phyloP scores from a whole-genome alignment of 148 eudicot genomes.

The Vaccinium vitisidaea region DNA sequence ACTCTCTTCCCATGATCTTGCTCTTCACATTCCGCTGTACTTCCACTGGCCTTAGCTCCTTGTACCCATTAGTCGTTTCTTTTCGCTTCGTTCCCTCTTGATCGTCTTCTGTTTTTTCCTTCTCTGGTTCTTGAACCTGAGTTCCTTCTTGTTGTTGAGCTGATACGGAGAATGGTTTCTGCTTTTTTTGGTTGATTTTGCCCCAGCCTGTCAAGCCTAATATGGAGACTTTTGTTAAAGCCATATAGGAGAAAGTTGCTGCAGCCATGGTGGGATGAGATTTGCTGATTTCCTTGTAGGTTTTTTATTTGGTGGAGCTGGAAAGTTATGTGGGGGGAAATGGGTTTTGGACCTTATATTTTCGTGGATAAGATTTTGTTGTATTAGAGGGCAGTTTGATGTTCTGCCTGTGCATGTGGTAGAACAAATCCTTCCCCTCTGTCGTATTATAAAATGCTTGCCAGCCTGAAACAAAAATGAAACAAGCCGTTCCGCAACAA shows the following conservation, averaged over 20 bases:
- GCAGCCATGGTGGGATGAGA: conserved; percentile 21
- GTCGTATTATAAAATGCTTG: not conserved
- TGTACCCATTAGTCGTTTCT: conserved; percentile 1
- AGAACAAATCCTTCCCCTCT: not conserved
- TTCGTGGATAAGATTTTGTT: conserved; percentile 11
- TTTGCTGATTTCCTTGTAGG: conserved; percentile 9
- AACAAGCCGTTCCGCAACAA: too few species aligned
- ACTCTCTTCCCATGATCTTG: conserved; percentile 70
- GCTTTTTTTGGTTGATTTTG: conserved; percentile 24
- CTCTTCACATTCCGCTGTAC: conserved; percentile 61
- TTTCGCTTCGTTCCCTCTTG: conserved; percentile 20
- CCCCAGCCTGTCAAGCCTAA: conserved; percentile 25
- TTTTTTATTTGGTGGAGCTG: not conserved
- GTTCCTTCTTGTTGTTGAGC: conserved; percentile 50
- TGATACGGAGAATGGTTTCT: conserved; percentile 32
- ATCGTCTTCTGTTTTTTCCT: conserved; percentile 14
- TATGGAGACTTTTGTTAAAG: conserved; percentile 53
- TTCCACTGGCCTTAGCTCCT: conserved; percentile 59
- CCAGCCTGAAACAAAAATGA: not conserved
- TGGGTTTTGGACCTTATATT: not conserved
- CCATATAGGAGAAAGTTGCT: conserved; percentile 51
- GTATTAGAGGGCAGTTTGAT: not conserved
- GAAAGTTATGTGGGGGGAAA: not conserved
- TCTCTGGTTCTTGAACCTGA: conserved; percentile 34
- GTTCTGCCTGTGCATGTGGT: too few species aligned